These are phyloP conservation scores for Botrytis aclada DNA, from an alignment of 2,329 filamentous ascomycete species.

Conservation along the genomic window DNA sequence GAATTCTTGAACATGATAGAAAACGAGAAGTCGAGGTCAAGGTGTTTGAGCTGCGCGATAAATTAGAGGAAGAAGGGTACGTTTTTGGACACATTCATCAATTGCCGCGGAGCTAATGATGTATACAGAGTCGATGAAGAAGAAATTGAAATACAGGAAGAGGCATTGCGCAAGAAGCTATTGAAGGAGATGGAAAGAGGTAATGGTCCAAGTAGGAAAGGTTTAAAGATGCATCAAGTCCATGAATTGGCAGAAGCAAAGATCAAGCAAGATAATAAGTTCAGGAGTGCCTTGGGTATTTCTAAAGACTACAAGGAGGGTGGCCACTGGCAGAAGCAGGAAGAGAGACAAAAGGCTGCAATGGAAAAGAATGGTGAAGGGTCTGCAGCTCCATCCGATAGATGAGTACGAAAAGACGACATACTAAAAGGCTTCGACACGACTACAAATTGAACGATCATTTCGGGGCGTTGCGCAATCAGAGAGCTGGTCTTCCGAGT, in stretches of 20 bases:
- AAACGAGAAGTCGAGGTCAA: constrained; percentile 90
- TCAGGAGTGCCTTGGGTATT: constrained; percentile 84
- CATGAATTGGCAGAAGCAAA: constrained; percentile 96
- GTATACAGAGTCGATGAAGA: constrained; percentile 70
- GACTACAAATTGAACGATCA: background rate
- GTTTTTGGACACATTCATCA: constrained; percentile 29
- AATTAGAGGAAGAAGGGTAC: constrained; percentile 85
- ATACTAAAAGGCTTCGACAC: background rate
- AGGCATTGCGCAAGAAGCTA: constrained; percentile 62
- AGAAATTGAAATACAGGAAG: constrained; percentile 78
- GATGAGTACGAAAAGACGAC: background rate
- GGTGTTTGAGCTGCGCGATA: constrained; percentile 84
- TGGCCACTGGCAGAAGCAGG: constrained; percentile 79
- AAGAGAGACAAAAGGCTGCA: constrained; percentile 39
- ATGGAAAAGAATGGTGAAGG: constrained; percentile 15
- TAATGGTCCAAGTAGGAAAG: constrained; percentile 44
- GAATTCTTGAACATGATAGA: constrained; percentile 91
- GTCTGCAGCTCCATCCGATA: background rate
- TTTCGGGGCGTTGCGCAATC: background rate
- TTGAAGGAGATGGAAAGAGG: constrained; percentile 43
- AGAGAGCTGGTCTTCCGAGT: background rate
- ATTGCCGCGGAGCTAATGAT: constrained; percentile 10
- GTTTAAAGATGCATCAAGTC: constrained; percentile 87
- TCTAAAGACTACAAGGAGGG: constrained; percentile 82
- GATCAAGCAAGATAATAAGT: constrained; percentile 87